phyloP scores from a whole-genome alignment of 805 yeast species.

The Zygotorulaspora danielsina region DNA sequence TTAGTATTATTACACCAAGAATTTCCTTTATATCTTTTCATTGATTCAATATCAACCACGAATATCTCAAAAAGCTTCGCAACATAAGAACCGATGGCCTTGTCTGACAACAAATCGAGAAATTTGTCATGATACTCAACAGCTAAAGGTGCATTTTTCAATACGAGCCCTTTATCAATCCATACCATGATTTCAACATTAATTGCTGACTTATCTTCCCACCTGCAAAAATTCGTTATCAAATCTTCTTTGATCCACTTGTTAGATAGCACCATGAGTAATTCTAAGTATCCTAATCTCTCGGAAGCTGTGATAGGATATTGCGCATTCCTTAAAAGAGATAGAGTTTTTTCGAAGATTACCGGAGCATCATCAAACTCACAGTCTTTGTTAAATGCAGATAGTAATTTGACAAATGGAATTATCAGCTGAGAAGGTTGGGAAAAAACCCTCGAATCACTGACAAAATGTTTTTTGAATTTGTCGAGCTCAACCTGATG shows the following conservation, averaged over 20 bases:
- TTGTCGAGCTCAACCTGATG: slow-evolving; percentile 47
- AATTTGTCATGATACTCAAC: slow-evolving; percentile 32
- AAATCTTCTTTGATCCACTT: slow-evolving; percentile 28
- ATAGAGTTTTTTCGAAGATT: slow-evolving; percentile 10
- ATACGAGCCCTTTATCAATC: slow-evolving; percentile 65
- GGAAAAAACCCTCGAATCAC: slow-evolving; percentile 17
- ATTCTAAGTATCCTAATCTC: slow-evolving; percentile 29
- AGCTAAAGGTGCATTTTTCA: slow-evolving; percentile 48
- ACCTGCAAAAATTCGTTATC: slow-evolving; percentile 14
- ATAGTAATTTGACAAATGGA: slow-evolving; percentile 43
- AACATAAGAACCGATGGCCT: slow-evolving; percentile 36
- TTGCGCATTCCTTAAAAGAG: slow-evolving; percentile 5
- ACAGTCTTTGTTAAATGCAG: slow-evolving; percentile 47
- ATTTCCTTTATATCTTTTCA: slow-evolving; percentile 45
- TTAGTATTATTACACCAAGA: slow-evolving; percentile 54
- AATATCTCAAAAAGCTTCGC: slow-evolving; percentile 61
- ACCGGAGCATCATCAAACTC: slow-evolving; percentile 20
- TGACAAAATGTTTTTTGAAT: slow-evolving; percentile 37
- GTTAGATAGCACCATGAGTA: slow-evolving; percentile 27
- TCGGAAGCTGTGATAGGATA: slow-evolving; percentile 16
- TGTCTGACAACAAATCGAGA: slow-evolving; percentile 38
- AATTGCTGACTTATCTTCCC: slow-evolving; percentile 17
- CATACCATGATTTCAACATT: slow-evolving; percentile 59
- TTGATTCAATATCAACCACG: slow-evolving; percentile 61
- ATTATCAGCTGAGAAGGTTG: slow-evolving; percentile 36